Evolutionary conservation across 2,329 filamentous ascomycete genomes (phyloP).

Genomic region (Coniosporium tulheliwenetii): DNA sequence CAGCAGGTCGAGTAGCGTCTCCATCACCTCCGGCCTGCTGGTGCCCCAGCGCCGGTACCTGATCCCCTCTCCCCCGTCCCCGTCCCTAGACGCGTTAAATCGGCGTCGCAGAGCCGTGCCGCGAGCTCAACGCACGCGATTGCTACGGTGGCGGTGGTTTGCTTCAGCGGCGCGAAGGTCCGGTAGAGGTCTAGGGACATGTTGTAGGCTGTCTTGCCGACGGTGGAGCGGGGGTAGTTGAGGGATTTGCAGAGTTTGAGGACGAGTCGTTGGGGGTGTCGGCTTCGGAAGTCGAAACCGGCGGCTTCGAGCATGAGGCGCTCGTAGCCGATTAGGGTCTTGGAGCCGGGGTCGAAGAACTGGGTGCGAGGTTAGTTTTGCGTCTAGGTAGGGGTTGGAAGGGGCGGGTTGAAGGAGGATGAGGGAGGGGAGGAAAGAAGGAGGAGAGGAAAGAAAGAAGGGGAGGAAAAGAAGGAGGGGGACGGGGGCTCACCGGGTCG

Average conservation of each 20-base stretch:
- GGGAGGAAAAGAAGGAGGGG: not conserved
- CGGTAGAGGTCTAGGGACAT: slow-evolving; percentile 84
- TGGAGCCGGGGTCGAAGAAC: slow-evolving; percentile 66
- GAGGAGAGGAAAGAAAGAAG: no score
- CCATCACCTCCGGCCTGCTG: slow-evolving; percentile 29
- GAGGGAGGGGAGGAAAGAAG: no score
- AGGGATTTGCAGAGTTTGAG: slow-evolving; percentile 59
- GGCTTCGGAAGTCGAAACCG: slow-evolving; percentile 83
- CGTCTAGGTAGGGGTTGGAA: no score
- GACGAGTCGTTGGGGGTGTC: slow-evolving; percentile 72
- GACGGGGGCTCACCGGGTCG: slow-evolving; percentile 47
- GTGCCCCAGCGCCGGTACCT: slow-evolving; percentile 31
- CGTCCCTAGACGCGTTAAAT: slow-evolving; percentile 30
- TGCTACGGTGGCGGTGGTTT: slow-evolving; percentile 71
- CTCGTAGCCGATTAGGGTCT: slow-evolving; percentile 77
- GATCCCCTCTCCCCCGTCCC: slow-evolving; percentile 19
- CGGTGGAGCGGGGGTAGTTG: slow-evolving; percentile 34
- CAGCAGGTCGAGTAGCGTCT: slow-evolving; percentile 78
- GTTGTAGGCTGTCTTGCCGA: slow-evolving; percentile 57
- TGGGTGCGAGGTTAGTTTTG: slow-evolving; percentile 18
- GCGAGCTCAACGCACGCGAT: slow-evolving; percentile 72
- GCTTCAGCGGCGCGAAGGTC: slow-evolving; percentile 84
- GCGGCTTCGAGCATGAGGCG: slow-evolving; percentile 84
- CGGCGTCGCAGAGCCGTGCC: slow-evolving; percentile 46
- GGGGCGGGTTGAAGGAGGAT: no score